Percentiles rank a stretch among this genome's conserved stretches.
Conservation (phyloP, 176 grass and related monocot genomes). For the bread wheat (Triticum aestivum) region DNA sequence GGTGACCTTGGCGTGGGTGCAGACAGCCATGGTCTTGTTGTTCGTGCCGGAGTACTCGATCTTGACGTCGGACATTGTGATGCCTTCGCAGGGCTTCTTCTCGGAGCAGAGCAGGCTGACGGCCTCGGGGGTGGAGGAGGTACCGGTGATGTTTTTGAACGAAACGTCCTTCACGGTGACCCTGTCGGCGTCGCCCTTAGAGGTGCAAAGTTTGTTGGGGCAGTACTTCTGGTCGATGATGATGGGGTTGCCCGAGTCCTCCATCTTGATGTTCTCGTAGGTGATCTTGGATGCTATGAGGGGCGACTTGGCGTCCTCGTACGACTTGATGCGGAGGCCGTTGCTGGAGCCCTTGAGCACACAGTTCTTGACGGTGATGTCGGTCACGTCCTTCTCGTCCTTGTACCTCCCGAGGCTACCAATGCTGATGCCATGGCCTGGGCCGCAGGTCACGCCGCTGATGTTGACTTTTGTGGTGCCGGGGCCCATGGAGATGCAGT, state of each 20-base stretch:
- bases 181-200: slow-evolving; percentile 30
- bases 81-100: slow-evolving; percentile 36
- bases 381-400: slow-evolving; percentile 66
- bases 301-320: slow-evolving; percentile 31
- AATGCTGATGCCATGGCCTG: slow-evolving; percentile 70
- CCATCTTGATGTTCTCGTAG: slow-evolving; percentile 64
- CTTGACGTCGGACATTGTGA: slow-evolving; percentile 38
- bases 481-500: slow-evolving; percentile 64
- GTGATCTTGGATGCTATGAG: slow-evolving; percentile 28
- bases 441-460: slow-evolving; percentile 57
- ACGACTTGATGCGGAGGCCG: slow-evolving; percentile 67
- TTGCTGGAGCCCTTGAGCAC: slow-evolving; percentile 43
- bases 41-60: slow-evolving; percentile 7
- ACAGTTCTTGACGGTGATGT: slow-evolving; percentile 58
- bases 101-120: slow-evolving; percentile 51
- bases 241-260: slow-evolving; percentile 32
- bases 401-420: slow-evolving; percentile 62
- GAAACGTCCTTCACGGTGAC: slow-evolving; percentile 50
- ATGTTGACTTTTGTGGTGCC: slow-evolving; percentile 38
- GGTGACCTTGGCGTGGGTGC: slow-evolving; percentile 16
- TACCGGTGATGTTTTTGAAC: slow-evolving; percentile 63
- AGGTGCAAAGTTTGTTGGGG: slow-evolving; percentile 49
- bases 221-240: slow-evolving; percentile 84
- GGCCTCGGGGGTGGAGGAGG: slow-evolving; percentile 37
- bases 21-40: slow-evolving; percentile 12